These are phyloP conservation scores for Balansia obtecta DNA, from an alignment of 2,329 filamentous ascomycete genomes.

Conservation along the genomic window DNA sequence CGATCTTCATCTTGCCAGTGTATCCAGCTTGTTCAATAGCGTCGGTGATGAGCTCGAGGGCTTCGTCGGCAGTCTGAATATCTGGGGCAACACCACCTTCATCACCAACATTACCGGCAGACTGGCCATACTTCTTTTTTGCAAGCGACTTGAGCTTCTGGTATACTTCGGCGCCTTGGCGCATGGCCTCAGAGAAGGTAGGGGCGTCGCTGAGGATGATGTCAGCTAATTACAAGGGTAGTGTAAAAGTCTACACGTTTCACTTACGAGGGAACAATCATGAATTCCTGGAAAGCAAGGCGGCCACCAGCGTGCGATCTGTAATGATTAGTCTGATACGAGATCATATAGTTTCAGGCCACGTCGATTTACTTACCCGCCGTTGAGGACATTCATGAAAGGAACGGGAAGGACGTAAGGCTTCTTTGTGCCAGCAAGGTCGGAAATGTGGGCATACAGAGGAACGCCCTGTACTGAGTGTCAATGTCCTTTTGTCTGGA, in stretches of 20 bases:
- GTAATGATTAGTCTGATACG: not conserved
- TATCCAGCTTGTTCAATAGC: slow-evolving; percentile 94
- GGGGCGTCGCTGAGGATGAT: slow-evolving; percentile 51
- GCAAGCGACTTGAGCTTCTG: slow-evolving; percentile 92
- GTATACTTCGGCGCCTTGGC: slow-evolving; percentile 95
- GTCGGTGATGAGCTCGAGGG: slow-evolving; percentile 87
- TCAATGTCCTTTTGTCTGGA: not conserved
- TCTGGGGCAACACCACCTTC: slow-evolving; percentile 99
- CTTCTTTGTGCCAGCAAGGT: slow-evolving; percentile 83
- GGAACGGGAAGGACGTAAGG: slow-evolving; percentile 81
- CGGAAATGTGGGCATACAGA: slow-evolving; percentile 78
- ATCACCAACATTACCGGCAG: slow-evolving; percentile 96
- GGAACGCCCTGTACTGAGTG: slow-evolving; percentile 51
- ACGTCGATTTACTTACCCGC: slow-evolving; percentile 31
- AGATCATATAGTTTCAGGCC: not conserved
- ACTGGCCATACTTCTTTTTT: slow-evolving; percentile 99
- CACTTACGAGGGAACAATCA: slow-evolving; percentile 73
- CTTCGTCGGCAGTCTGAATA: slow-evolving; percentile 94
- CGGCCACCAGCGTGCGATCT: slow-evolving; percentile 94
- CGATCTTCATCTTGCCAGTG: slow-evolving; percentile 92
- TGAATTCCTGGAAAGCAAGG: slow-evolving; percentile 91
- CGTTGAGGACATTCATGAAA: slow-evolving; percentile 91
- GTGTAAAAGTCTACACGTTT: not conserved
- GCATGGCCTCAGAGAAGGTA: slow-evolving; percentile 89
- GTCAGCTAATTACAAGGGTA: slow-evolving; percentile 6